These are phyloP conservation scores for Boechera stricta DNA, from an alignment of 345 rosid species.

Conservation along the genomic window DNA sequence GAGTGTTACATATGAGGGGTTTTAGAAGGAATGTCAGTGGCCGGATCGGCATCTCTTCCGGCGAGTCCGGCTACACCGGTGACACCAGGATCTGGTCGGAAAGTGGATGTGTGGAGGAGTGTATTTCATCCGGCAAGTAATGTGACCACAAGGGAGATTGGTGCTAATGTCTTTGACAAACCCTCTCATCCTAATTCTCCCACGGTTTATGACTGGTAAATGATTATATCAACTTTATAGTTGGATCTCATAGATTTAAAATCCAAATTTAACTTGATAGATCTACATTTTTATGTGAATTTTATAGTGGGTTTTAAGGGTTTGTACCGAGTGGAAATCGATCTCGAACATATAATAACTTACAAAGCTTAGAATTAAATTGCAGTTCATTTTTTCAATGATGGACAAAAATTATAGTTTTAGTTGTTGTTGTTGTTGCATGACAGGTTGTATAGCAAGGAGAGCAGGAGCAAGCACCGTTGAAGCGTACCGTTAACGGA, in stretches of 20 bases:
- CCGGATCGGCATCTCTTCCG: slow-evolving; percentile 34
- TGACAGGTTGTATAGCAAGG: slow-evolving; percentile 86
- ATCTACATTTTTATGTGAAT: too few relatives aligned
- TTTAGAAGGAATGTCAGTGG: slow-evolving; percentile 11
- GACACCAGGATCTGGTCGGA: slow-evolving; percentile 50
- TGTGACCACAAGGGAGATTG: slow-evolving; percentile 72
- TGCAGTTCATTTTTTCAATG: background rate
- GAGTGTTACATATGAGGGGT: background rate
- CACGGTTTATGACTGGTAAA: slow-evolving; percentile 92
- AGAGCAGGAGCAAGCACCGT: slow-evolving; percentile 77
- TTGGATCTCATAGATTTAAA: background rate
- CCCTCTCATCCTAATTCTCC: slow-evolving; percentile 85
- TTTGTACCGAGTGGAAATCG: background rate
- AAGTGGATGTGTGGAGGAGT: slow-evolving; percentile 97
- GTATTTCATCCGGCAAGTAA: slow-evolving; percentile 97
- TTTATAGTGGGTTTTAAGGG: background rate
- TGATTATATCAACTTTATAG: background rate
- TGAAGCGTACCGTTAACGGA: background rate
- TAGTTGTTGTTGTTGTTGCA: slow-evolving; percentile 16
- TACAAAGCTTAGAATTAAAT: too few relatives aligned
- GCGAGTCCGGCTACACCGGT: slow-evolving; percentile 40
- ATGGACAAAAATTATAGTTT: background rate
- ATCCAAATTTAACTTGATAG: background rate
- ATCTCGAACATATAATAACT: too few relatives aligned
- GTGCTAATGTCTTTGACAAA: slow-evolving; percentile 76